A percentile compares a stretch with the other conserved stretches of the same genome.
phyloP scores from a whole-genome alignment of 495 filamentous ascomycete species.

The Podospora pseudoanserina region DNA sequence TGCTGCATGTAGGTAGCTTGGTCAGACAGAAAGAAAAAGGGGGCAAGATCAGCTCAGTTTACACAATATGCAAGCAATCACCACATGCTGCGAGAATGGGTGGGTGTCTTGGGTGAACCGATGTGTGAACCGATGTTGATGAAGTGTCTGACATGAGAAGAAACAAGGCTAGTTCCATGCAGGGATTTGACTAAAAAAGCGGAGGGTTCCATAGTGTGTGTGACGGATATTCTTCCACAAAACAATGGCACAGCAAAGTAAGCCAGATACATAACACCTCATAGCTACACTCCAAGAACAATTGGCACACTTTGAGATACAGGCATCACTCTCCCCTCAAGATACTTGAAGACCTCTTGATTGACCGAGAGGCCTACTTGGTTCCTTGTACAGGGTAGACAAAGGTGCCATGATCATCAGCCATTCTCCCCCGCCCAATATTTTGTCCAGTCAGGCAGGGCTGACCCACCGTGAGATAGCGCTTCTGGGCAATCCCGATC shows the following conservation, averaged over 20 bases:
- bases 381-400: no score
- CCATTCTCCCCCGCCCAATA: no score
- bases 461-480: conserved; percentile 2
- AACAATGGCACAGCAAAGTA: no score
- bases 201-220: not conserved
- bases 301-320: no score
- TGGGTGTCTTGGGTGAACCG: not conserved
- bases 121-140: not conserved
- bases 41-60: not conserved
- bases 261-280: no score
- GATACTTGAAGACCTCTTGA: no score
- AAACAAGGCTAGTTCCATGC: not conserved
- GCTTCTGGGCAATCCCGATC: not conserved
- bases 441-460: not conserved
- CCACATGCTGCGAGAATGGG: not conserved
- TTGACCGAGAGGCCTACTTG: no score
- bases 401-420: no score
- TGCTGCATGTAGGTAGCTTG: not conserved
- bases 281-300: no score
- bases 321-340: no score
- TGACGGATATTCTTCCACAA: not conserved
- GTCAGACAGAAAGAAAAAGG: not conserved
- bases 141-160: not conserved
- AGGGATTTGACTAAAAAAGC: not conserved
- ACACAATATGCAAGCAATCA: not conserved